Evolutionary conservation across 495 filamentous ascomycete species (phyloP).

Genomic region (Penicillium egyptiacum): DNA sequence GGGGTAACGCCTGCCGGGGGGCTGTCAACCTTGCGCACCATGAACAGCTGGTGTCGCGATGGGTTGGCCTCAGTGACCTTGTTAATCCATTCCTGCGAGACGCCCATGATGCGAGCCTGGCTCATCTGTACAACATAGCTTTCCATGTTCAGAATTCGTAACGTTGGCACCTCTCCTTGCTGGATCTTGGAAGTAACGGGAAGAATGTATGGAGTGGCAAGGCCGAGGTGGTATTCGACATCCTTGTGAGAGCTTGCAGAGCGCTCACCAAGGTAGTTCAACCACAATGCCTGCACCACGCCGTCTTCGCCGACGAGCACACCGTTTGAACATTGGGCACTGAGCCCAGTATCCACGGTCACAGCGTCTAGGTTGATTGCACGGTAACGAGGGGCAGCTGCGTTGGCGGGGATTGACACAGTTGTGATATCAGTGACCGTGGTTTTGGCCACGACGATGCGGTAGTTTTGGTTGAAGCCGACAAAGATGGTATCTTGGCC

Average conservation of each 20-base stretch:
- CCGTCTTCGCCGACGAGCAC: constrained; percentile 88
- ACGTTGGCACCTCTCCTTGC: constrained; percentile 69
- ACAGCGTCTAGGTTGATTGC: constrained; percentile 97
- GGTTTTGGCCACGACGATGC: constrained; percentile 91
- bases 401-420: constrained; percentile 92
- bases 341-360: constrained; percentile 90
- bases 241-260: constrained; percentile 75
- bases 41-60: constrained; percentile 92
- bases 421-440: constrained; percentile 97
- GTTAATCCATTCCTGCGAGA: constrained; percentile 91
- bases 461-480: constrained; percentile 92
- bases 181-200: constrained; percentile 84
- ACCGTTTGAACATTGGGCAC: constrained; percentile 90
- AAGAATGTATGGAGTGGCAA: constrained; percentile 83
- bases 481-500: constrained; percentile 90
- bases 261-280: constrained; percentile 93
- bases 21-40: constrained; percentile 91
- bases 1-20: constrained; percentile 50
- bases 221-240: constrained; percentile 93
- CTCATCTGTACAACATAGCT: constrained; percentile 95
- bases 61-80: constrained; percentile 83
- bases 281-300: constrained; percentile 90
- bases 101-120: constrained; percentile 97
- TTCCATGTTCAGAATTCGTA: constrained; percentile 90
- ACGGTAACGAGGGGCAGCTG: constrained; percentile 85